These are phyloP conservation scores for Pleurotus eryngii DNA, from an alignment of 768 basidiomycete species.

Conservation along the genomic window DNA sequence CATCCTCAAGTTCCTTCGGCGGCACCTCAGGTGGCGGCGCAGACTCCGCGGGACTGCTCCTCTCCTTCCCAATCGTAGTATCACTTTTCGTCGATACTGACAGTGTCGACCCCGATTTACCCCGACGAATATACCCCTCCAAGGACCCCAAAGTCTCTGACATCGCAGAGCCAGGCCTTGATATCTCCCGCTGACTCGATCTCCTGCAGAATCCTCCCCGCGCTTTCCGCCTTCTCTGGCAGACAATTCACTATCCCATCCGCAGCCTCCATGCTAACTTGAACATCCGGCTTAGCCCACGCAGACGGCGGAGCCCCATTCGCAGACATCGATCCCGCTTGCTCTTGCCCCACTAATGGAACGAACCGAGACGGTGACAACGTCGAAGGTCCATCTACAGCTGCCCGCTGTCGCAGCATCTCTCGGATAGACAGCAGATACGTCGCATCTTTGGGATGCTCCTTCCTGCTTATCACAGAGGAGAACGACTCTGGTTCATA, in stretches of 20 bases:
- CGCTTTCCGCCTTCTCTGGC: slow-evolving; percentile 32
- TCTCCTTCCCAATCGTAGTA: slow-evolving; percentile 26
- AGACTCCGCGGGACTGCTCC: slow-evolving; percentile 10
- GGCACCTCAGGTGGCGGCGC: slow-evolving; percentile 24
- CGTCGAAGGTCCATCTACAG: slow-evolving; percentile 25
- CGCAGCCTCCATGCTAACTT: slow-evolving; percentile 46
- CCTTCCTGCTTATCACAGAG: slow-evolving; percentile 58
- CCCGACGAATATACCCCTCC: slow-evolving; percentile 27
- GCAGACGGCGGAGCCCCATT: slow-evolving; percentile 34
- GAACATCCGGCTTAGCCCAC: slow-evolving; percentile 57
- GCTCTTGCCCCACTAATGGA: neutral
- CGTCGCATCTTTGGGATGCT: slow-evolving; percentile 58
- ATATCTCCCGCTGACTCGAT: slow-evolving; percentile 29
- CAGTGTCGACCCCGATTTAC: slow-evolving; percentile 28
- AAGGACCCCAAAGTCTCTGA: slow-evolving; percentile 10
- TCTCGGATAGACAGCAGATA: slow-evolving; percentile 58
- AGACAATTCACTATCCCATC: slow-evolving; percentile 44
- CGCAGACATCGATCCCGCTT: slow-evolving; percentile 4
- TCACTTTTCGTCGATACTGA: slow-evolving; percentile 40
- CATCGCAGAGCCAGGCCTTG: slow-evolving; percentile 24
- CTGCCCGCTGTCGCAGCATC: slow-evolving; percentile 54
- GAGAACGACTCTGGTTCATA: slow-evolving; percentile 60
- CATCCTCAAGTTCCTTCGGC: slow-evolving; percentile 15
- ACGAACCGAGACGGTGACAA: slow-evolving; percentile 10
- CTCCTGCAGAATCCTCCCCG: slow-evolving; percentile 45